These are phyloP conservation scores for Balamuthia mandrillaris DNA, from an alignment of 208 protist genomes.

Conservation along the genomic window DNA sequence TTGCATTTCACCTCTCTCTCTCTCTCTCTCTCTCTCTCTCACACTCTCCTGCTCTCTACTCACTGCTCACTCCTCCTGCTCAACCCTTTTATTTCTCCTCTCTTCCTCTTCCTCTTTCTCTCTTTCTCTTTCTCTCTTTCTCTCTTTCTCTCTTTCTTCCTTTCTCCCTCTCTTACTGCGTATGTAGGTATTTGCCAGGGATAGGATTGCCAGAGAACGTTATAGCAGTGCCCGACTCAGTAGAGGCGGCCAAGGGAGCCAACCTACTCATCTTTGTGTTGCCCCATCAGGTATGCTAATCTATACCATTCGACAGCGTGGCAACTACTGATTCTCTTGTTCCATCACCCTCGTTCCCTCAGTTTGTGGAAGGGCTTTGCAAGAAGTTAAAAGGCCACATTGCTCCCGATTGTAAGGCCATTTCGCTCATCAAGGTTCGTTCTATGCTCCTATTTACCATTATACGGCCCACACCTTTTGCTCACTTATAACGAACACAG, in stretches of 20 bases:
- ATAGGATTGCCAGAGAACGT: constrained; percentile 45
- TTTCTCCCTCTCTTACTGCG: constrained; percentile 5
- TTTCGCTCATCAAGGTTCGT: constrained; percentile 70
- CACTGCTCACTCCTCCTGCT: neutral
- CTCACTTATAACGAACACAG: neutral
- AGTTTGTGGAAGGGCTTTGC: constrained; percentile 48
- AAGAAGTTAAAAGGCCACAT: constrained; percentile 27
- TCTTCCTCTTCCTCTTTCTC: neutral
- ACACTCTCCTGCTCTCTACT: neutral
- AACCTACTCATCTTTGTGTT: constrained; percentile 68
- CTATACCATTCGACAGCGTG: neutral
- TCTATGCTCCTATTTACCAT: neutral
- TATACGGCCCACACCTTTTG: neutral
- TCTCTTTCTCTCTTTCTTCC: neutral
- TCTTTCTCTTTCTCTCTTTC: neutral
- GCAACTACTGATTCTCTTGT: neutral
- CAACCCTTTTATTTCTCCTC: neutral
- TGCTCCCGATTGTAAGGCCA: constrained; percentile 19
- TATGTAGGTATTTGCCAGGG: constrained; percentile 44
- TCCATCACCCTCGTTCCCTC: neutral
- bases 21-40: neutral
- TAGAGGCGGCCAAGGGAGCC: constrained; percentile 46
- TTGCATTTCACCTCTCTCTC: neutral
- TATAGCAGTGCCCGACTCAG: constrained; percentile 57
- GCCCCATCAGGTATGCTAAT: constrained; percentile 58